phyloP scores from a whole-genome alignment of 192 early-diverging fungal species.

The Entomortierella lignicola region DNA sequence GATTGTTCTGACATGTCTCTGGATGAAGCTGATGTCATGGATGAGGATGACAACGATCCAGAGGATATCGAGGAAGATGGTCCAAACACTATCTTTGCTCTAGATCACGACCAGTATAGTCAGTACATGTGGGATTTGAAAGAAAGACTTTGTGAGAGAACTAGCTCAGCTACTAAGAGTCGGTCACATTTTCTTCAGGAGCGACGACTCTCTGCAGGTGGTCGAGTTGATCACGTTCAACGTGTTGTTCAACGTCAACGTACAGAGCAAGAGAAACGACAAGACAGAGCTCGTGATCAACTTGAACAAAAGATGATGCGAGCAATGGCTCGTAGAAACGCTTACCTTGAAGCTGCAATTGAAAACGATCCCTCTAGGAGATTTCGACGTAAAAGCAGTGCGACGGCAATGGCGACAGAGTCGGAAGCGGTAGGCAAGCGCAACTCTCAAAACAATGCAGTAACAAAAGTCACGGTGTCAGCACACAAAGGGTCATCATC shows the following conservation, averaged over 20 bases:
- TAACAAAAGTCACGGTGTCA: conserved; percentile 6
- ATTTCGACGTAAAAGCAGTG: conserved; percentile 24
- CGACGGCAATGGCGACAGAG: neutral
- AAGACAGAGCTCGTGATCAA: conserved; percentile 31
- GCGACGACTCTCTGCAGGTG: conserved; percentile 29
- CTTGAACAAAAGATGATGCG: conserved; percentile 49
- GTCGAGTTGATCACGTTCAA: conserved; percentile 29
- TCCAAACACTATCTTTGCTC: neutral
- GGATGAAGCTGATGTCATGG: conserved; percentile 20
- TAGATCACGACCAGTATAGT: conserved; percentile 21
- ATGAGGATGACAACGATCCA: neutral
- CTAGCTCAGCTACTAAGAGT: conserved; percentile 35
- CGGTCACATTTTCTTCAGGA: conserved; percentile 35
- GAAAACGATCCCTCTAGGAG: conserved; percentile 51
- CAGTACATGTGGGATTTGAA: conserved; percentile 39
- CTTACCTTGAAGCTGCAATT: conserved; percentile 45
- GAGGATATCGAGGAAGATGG: neutral
- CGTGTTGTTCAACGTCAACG: conserved; percentile 34
- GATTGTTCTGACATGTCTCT: conserved; percentile 35
- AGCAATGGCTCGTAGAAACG: conserved; percentile 41
- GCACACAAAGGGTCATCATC: neutral
- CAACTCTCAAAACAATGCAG: neutral
- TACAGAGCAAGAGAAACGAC: conserved; percentile 31
- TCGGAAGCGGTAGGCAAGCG: neutral
- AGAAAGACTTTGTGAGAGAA: conserved; percentile 26